Conservation (phyloP, 2,329 filamentous ascomycete genomes). For the Sporothrix mexicana region DNA sequence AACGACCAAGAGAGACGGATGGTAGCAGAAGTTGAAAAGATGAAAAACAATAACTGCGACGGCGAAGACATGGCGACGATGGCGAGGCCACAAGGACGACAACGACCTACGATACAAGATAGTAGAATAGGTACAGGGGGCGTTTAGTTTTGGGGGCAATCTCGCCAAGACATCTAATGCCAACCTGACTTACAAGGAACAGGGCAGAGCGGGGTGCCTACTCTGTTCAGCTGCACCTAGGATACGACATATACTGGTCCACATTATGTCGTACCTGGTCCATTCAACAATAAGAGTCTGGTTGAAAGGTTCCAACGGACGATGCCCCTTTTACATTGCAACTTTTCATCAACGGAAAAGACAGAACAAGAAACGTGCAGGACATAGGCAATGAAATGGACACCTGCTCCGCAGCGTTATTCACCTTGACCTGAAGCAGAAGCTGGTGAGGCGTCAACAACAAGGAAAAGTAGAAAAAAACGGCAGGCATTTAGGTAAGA, state of each 20-base stretch:
- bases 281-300: background rate
- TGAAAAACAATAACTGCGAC: background rate
- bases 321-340: background rate
- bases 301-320: background rate
- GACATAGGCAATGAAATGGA: background rate
- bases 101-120: background rate
- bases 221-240: too few species aligned
- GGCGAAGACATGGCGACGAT: background rate
- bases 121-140: background rate
- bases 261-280: background rate
- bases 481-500: too few species aligned
- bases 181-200: background rate
- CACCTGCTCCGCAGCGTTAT: conserved; percentile 4
- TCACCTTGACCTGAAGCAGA: background rate
- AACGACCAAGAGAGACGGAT: background rate
- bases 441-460: background rate
- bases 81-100: background rate
- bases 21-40: background rate
- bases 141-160: background rate
- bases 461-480: background rate
- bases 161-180: too few species aligned
- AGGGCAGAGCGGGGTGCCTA: background rate
- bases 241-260: too few species aligned
- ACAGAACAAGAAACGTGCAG: background rate
- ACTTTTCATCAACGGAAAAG: background rate